Conservation (phyloP, 2,329 filamentous ascomycete species). For the Akanthomyces uredinophilus region DNA sequence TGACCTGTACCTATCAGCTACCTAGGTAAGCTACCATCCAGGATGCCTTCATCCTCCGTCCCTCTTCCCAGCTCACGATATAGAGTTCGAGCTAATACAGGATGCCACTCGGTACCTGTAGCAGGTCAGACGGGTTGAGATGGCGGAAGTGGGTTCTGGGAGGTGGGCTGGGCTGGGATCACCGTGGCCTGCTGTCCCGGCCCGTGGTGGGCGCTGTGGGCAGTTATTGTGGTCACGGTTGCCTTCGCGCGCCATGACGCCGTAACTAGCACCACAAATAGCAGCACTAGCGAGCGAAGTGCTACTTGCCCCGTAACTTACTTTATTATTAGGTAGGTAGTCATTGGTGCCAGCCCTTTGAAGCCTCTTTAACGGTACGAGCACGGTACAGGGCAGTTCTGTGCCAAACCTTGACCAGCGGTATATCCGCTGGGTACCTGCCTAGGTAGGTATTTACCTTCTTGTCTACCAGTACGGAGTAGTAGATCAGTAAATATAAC, state of each 20-base stretch:
- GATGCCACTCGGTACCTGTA: not conserved
- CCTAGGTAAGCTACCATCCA: too few species aligned
- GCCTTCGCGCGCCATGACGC: too few species aligned
- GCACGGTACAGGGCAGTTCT: too few species aligned
- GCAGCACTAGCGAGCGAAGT: not conserved
- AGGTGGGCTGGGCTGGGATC: not conserved
- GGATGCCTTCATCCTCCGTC: not conserved
- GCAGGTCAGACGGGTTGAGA: not conserved
- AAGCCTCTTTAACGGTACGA: not conserved
- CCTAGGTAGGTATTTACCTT: too few species aligned
- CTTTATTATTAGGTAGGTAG: not conserved
- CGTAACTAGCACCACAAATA: too few species aligned
- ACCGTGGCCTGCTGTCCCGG: not conserved
- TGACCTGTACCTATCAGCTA: not conserved
- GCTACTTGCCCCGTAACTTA: too few species aligned
- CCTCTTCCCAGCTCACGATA: not conserved
- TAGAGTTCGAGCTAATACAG: not conserved
- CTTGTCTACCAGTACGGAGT: too few species aligned
- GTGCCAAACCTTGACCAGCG: too few species aligned
- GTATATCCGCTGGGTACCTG: too few species aligned
- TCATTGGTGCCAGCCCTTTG: not conserved
- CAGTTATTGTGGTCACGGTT: not conserved
- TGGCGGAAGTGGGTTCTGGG: not conserved
- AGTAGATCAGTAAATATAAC: too few species aligned
- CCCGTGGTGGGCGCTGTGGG: not conserved